A percentile compares a stretch with the other conserved stretches of the same genome.
Evolutionary conservation across 352 stramenopile genomes (phyloP).

Genomic region (Phytophthora vignae): DNA sequence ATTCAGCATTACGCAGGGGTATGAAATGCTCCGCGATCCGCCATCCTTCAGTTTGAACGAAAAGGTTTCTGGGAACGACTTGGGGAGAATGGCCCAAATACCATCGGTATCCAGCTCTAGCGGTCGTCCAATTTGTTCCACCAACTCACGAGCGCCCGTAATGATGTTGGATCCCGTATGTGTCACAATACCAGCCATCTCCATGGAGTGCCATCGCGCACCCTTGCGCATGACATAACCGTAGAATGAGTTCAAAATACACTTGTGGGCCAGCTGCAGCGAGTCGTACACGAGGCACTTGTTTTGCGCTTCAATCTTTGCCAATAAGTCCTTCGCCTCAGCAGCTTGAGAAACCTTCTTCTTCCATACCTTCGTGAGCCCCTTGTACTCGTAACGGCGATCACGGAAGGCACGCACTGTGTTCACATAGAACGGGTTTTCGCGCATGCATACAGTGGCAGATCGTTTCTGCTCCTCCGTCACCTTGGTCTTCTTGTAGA

Average conservation of each 20-base stretch:
- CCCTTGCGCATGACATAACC: slow-evolving; percentile 99
- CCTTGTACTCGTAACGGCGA: slow-evolving; percentile 99
- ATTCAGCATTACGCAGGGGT: slow-evolving; percentile 99
- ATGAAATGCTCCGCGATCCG: slow-evolving; percentile 92
- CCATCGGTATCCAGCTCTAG: slow-evolving; percentile 99
- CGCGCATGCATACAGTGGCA: slow-evolving; percentile 98
- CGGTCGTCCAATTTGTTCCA: slow-evolving; percentile 96
- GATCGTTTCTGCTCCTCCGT: slow-evolving; percentile 95
- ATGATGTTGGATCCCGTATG: slow-evolving; percentile 99
- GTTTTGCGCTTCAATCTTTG: slow-evolving; percentile 89
- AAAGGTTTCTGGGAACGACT: slow-evolving; percentile 98
- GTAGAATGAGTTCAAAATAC: slow-evolving; percentile 99
- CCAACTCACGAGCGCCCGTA: slow-evolving; percentile 93
- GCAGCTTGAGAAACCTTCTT: slow-evolving; percentile 81
- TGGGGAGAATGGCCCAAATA: slow-evolving; percentile 99
- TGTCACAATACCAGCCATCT: slow-evolving; percentile 99
- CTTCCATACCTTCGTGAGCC: slow-evolving; percentile 97
- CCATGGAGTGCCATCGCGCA: slow-evolving; percentile 99
- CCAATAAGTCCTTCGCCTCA: slow-evolving; percentile 80
- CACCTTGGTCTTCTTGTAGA: slow-evolving; percentile 98
- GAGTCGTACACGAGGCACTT: slow-evolving; percentile 97
- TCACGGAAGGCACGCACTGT: slow-evolving; percentile 99
- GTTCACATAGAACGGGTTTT: slow-evolving; percentile 99
- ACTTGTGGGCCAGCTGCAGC: slow-evolving; percentile 99
- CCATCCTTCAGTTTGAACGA: slow-evolving; percentile 86